Base-by-base conservation (phyloP, 139 green algal genomes). In the Gonium pectorale region DNA sequence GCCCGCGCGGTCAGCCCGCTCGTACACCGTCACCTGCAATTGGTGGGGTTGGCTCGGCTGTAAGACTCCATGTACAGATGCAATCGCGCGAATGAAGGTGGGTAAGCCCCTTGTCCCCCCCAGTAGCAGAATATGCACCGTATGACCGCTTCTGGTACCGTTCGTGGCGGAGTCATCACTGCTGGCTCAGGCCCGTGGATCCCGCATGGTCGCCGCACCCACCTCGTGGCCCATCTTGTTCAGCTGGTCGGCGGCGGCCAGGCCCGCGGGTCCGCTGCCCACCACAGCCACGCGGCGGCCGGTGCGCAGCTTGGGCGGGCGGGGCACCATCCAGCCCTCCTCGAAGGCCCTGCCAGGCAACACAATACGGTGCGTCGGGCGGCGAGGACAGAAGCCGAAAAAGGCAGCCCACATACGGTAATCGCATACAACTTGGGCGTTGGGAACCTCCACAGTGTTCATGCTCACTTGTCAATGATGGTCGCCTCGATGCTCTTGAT, bases 401-500 rank as follows among this genome's bases (percentile, higher is more conserved):
- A 15, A 54, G 11, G 46, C 46, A 15, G 15, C 46, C 46, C 13
- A 15, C 46, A n/a, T 54, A 15, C 15, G 11, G 46, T 54, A 11
- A 15, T 11, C 13, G 46, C 13, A 54, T 54, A 15, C 46, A 54
- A 54, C 46, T 54, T 54, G 15, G 11, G 13, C 46, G 46, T 15
- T 54, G 13, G 46, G 13, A 54, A 15, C 46, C 27, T 5, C 60
- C 60, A 8, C 29, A 38, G 60, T 5, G 33, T 40, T 24, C 38
- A 13, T 64, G 38, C 73, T 71, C 31, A 82, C 92, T 95, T 96
- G 92, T 99, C 96, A 79, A 98, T 98, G 92, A 99, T 99, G 80
- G 93, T 94, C 33, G 85, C 91, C 94, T 99, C 97, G 75, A 99
- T 98, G 51, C 86, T 96, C 93, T 99, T 99, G 92, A 99, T 99